A percentile compares a stretch with the other conserved stretches of the same genome.
phyloP scores from a whole-genome alignment of 2,329 filamentous ascomycete genomes.

The Fusarium succisae region DNA sequence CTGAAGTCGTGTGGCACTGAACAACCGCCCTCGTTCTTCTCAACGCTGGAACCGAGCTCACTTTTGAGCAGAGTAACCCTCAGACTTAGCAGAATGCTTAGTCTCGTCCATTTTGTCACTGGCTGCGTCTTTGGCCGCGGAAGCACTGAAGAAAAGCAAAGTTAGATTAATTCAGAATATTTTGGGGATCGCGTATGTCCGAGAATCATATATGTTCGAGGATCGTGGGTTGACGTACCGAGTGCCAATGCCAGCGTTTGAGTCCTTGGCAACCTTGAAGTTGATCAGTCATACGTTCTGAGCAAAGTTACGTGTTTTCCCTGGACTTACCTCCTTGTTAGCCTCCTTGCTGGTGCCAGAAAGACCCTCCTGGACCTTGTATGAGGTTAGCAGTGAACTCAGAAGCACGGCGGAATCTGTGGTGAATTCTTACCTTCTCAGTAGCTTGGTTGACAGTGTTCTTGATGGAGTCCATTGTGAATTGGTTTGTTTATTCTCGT shows the following conservation, averaged over 20 bases:
- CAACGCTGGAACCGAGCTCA: neutral
- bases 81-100: neutral
- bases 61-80: neutral
- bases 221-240: neutral
- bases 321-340: slow-evolving; percentile 64
- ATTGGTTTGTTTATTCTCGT: neutral
- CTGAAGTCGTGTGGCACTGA: neutral
- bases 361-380: slow-evolving; percentile 67
- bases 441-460: slow-evolving; percentile 65
- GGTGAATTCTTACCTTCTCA: neutral
- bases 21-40: neutral
- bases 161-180: neutral
- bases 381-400: neutral
- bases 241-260: neutral
- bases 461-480: slow-evolving; percentile 63
- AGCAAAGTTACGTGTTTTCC: neutral
- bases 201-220: neutral
- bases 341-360: slow-evolving; percentile 70
- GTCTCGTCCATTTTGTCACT: neutral
- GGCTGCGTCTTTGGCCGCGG: neutral
- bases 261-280: neutral
- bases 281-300: neutral
- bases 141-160: neutral
- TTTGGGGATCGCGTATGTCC: neutral
- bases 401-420: neutral